Conservation (phyloP, 2,329 filamentous ascomycete genomes). For the Cercospora zeae-maydis region DNA sequence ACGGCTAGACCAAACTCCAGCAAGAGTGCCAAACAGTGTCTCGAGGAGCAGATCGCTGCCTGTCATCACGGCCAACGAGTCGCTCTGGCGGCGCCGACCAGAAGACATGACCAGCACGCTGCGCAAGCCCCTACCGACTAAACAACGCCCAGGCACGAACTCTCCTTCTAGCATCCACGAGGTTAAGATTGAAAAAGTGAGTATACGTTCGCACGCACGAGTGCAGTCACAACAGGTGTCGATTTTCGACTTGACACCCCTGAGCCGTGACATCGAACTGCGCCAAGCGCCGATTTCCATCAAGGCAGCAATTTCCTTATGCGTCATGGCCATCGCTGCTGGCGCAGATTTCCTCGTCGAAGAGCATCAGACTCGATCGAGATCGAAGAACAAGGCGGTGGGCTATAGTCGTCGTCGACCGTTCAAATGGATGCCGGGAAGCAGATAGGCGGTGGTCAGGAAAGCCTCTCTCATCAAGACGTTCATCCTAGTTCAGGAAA, state of each 20-base stretch:
- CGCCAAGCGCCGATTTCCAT: background rate
- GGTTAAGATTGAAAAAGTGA: background rate
- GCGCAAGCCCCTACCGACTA: background rate
- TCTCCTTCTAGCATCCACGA: background rate
- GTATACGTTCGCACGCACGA: background rate
- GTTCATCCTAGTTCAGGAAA: background rate
- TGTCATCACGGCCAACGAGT: background rate
- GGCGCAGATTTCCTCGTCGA: constrained; percentile 2
- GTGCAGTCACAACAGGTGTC: constrained; percentile 1
- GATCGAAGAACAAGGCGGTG: background rate
- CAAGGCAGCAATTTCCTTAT: constrained; percentile 1
- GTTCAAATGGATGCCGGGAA: background rate
- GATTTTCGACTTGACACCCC: background rate
- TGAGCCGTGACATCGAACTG: background rate
- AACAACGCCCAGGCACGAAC: background rate
- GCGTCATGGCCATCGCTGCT: constrained; percentile 7
- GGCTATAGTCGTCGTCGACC: background rate
- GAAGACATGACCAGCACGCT: background rate
- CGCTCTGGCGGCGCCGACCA: background rate
- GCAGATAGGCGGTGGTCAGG: background rate
- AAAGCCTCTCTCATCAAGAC: background rate
- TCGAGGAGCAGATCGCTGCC: background rate
- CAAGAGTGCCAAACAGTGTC: background rate
- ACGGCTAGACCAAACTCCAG: background rate
- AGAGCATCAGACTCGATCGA: background rate